Evolutionary conservation across 2,329 filamentous ascomycete species (phyloP), one percentile per base, ranked within the genome.

Genomic region (Aspergillus intermedius): DNA sequence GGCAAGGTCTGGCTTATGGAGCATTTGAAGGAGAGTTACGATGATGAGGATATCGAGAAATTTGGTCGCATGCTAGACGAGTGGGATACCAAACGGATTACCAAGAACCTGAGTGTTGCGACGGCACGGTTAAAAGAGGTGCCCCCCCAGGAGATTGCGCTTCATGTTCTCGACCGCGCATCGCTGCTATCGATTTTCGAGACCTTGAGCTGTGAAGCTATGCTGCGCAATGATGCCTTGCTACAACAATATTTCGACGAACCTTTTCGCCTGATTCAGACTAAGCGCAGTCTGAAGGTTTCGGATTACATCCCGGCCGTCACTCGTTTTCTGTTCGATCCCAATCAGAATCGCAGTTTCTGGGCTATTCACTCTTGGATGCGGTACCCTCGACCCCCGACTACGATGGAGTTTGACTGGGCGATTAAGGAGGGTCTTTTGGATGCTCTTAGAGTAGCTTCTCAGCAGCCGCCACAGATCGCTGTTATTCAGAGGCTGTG

Each of bases 151-250:
- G 61, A 76, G 49, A 75, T 81, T 35, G 74, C 70, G 19, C 71
- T 81, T 32, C 66, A 68, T 46, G 67, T 74, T 22, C 65, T 83
- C 22, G 75, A 79, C 23, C 71, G 78, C 1, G 73, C 80, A 23
- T 82, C 88, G 5, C 79, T 94, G 45, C 80, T 93, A 50, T 85
- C 88, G 9, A 80, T 97, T 25, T 95, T 94, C 60, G 91, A 97
- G 66, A 85, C 87, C 0, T 73, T 97, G 45, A 95, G 90, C 65
- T 95, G 87, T 66, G 82, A 90, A 56, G 78, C 86, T 1, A 89
- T 94, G 63, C 75, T 96, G 52, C 68, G 72, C 19, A 74, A 79
- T 54, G 77, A 81, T 48, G 67, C 71, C 15, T 67, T 77, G 17
- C 66, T 85, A 19, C 63, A 69, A 48, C 59, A 73, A 23, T 77